Conservation (phyloP, 1,139 yeast genomes). For the Ogataea hybrid region DNA sequence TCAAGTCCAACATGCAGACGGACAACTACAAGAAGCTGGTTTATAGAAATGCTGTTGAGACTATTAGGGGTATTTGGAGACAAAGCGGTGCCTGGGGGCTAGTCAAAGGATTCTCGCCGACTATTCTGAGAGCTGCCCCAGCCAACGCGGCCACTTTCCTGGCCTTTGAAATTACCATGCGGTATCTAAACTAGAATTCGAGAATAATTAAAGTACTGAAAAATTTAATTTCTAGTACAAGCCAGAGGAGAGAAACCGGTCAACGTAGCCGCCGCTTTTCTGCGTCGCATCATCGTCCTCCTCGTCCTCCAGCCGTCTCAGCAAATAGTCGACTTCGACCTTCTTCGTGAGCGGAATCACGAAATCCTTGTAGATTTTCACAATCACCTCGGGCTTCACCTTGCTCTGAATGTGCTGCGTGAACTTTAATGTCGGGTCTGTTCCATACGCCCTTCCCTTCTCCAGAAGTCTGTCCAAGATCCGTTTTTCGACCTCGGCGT, state of each 20-base stretch:
- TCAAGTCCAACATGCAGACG: constrained; percentile 84
- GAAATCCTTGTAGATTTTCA: constrained; percentile 78
- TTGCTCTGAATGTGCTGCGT: constrained; percentile 70
- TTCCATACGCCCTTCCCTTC: constrained; percentile 85
- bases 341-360: constrained; percentile 92
- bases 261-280: constrained; percentile 20
- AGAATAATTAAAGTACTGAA: neutral
- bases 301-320: constrained; percentile 76
- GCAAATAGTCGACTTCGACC: constrained; percentile 87
- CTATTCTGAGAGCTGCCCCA: constrained; percentile 93
- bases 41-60: constrained; percentile 52
- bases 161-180: constrained; percentile 85
- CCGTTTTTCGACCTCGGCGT: constrained; percentile 78
- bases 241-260: constrained; percentile 23
- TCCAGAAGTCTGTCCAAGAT: constrained; percentile 73
- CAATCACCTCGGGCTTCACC: constrained; percentile 78
- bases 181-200: constrained; percentile 42
- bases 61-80: constrained; percentile 49
- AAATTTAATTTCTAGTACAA: constrained; percentile 12
- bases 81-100: constrained; percentile 71
- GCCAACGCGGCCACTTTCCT: constrained; percentile 96
- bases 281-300: constrained; percentile 14
- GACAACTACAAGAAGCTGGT: constrained; percentile 57
- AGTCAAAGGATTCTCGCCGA: constrained; percentile 85
- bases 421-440: constrained; percentile 77